These are phyloP conservation scores for Hysterangium stoloniferum DNA, from an alignment of 768 basidiomycete species.

Conservation along the genomic window DNA sequence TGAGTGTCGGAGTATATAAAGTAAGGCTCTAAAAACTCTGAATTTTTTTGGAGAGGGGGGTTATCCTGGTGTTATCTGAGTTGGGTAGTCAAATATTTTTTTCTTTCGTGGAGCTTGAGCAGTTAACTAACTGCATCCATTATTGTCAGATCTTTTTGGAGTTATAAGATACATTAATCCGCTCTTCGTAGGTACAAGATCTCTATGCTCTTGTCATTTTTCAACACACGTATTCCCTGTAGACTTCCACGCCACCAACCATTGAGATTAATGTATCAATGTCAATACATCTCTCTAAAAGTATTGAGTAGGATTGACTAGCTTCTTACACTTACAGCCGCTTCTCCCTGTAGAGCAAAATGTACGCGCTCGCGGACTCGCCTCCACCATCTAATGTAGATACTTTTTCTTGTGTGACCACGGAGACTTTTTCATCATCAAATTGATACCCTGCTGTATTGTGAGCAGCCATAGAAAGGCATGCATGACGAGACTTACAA, in stretches of 20 bases:
- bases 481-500: constrained; percentile 52
- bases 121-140: too few species aligned
- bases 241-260: not conserved
- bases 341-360: constrained; percentile 76
- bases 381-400: constrained; percentile 83
- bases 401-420: constrained; percentile 82
- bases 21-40: too few species aligned
- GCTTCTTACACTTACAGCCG: constrained; percentile 16
- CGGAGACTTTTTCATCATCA: constrained; percentile 89
- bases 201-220: not conserved
- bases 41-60: too few species aligned
- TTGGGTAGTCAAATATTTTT: too few species aligned
- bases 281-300: not conserved
- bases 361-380: constrained; percentile 85
- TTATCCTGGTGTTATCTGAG: too few species aligned
- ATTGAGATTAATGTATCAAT: not conserved
- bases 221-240: not conserved
- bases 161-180: not conserved
- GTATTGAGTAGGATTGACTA: not conserved
- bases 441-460: constrained; percentile 69
- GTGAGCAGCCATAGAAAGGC: not conserved
- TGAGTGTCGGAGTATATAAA: too few species aligned
- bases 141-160: not conserved
- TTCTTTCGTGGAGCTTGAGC: too few species aligned
- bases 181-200: not conserved